A percentile compares a stretch with the other conserved stretches of the same genome.
phyloP scores from a whole-genome alignment of 2,329 filamentous ascomycete species.

The Aspergillus puulaauensis region DNA sequence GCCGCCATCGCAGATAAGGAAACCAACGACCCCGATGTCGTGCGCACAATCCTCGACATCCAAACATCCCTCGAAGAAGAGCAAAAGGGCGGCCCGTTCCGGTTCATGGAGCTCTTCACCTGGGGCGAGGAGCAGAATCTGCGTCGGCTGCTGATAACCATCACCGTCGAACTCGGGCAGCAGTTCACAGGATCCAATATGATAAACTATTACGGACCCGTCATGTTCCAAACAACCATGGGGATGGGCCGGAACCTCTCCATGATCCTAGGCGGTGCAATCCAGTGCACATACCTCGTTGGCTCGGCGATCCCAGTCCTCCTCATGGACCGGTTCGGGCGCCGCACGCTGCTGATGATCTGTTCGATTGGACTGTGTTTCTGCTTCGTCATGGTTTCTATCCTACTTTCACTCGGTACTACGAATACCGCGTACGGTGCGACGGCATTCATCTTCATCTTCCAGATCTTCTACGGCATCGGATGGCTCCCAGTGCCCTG shows the following conservation, averaged over 20 bases:
- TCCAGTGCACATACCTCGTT: slow-evolving; percentile 40
- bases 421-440: slow-evolving; percentile 40
- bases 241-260: slow-evolving; percentile 48
- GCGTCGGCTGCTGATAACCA: slow-evolving; percentile 34
- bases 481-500: slow-evolving; percentile 47
- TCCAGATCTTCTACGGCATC: slow-evolving; percentile 46
- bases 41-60: slow-evolving; percentile 21
- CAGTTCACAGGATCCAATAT: slow-evolving; percentile 40
- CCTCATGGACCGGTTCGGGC: slow-evolving; percentile 44
- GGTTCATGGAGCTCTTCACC: slow-evolving; percentile 36
- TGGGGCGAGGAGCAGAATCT: slow-evolving; percentile 33
- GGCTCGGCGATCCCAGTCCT: slow-evolving; percentile 44
- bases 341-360: slow-evolving; percentile 42
- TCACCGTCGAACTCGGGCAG: slow-evolving; percentile 37
- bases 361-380: slow-evolving; percentile 43
- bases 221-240: slow-evolving; percentile 42
- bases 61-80: slow-evolving; percentile 23
- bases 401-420: slow-evolving; percentile 37
- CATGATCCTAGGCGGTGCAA: slow-evolving; percentile 52
- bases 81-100: slow-evolving; percentile 32
- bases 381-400: slow-evolving; percentile 45
- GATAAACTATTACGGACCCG: slow-evolving; percentile 44
- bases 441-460: slow-evolving; percentile 47
- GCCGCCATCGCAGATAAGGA: slow-evolving; percentile 20
- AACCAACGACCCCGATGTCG: slow-evolving; percentile 11